A percentile compares a stretch with the other conserved stretches of the same genome.
These are phyloP conservation scores for Mucor mucedo DNA, from an alignment of 371 early-diverging fungal genomes.

Conservation along the genomic window DNA sequence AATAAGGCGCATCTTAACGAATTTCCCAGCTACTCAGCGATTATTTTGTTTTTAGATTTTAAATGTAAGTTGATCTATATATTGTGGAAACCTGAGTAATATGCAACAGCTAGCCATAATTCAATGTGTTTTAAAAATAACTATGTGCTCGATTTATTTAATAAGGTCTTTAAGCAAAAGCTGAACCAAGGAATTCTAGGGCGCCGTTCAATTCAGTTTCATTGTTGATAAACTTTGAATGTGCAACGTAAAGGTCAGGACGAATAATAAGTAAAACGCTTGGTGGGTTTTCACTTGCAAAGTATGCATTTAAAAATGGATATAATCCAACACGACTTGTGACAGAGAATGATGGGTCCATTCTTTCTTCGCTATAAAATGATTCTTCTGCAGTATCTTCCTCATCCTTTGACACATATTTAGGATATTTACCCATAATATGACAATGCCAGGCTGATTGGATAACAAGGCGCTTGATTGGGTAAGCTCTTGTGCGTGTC, in stretches of 20 bases:
- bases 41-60: too few relatives aligned
- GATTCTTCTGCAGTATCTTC: slow-evolving; percentile 9
- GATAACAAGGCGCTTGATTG: slow-evolving; percentile 16
- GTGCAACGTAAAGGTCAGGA: slow-evolving; percentile 25
- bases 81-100: too few relatives aligned
- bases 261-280: slow-evolving; percentile 18
- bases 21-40: too few relatives aligned
- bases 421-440: neutral
- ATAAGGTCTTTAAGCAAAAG: neutral
- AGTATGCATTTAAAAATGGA: slow-evolving; percentile 1
- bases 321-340: slow-evolving; percentile 11
- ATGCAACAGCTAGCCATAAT: too few relatives aligned
- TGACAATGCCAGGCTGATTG: slow-evolving; percentile 21
- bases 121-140: too few relatives aligned
- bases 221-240: slow-evolving; percentile 15
- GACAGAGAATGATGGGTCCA: slow-evolving; percentile 12
- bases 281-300: slow-evolving; percentile 4
- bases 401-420: slow-evolving; percentile 15
- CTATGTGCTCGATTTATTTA: too few relatives aligned
- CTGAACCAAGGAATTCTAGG: slow-evolving; percentile 1
- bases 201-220: slow-evolving; percentile 5
- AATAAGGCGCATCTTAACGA: too few relatives aligned
- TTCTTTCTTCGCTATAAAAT: slow-evolving; percentile 22
- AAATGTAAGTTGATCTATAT: too few relatives aligned
- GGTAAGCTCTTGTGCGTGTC: slow-evolving; percentile 10